These are phyloP conservation scores for Colletotrichum lentis DNA, from an alignment of 2,329 filamentous ascomycete genomes.

Conservation along the genomic window DNA sequence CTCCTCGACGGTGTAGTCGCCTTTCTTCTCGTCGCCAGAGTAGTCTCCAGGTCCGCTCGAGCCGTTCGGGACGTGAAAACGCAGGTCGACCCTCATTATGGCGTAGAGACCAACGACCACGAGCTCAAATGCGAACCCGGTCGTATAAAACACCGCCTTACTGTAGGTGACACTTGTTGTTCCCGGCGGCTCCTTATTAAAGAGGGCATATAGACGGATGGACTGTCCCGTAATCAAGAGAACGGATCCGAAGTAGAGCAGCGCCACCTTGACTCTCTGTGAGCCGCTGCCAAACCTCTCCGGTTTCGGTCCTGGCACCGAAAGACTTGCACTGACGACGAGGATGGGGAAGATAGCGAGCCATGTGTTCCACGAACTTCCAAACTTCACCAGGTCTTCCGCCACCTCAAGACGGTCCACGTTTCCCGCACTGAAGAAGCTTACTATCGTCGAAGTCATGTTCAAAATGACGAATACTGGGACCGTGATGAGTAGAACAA, in stretches of 20 bases:
- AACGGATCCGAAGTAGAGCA: constrained; percentile 41
- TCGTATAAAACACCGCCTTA: constrained; percentile 48
- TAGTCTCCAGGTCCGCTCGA: constrained; percentile 43
- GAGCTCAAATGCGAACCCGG: constrained; percentile 47
- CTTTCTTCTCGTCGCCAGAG: constrained; percentile 32
- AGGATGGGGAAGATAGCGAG: constrained; percentile 41
- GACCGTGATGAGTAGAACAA: constrained; percentile 43
- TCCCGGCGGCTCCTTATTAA: constrained; percentile 41
- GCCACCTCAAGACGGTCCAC: constrained; percentile 29
- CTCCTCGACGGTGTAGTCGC: constrained; percentile 31
- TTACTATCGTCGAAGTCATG: constrained; percentile 43
- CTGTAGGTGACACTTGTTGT: constrained; percentile 44
- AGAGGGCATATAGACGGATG: constrained; percentile 42
- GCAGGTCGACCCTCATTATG: constrained; percentile 43
- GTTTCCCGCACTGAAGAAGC: constrained; percentile 41
- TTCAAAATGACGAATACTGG: constrained; percentile 46
- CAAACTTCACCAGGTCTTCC: constrained; percentile 39
- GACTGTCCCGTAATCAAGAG: constrained; percentile 39
- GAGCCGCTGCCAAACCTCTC: constrained; percentile 47
- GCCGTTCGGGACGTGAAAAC: constrained; percentile 46
- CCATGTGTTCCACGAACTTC: constrained; percentile 40
- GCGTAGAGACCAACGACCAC: constrained; percentile 43
- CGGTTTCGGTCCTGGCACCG: constrained; percentile 43
- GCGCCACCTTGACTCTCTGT: constrained; percentile 43
- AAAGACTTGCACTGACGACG: constrained; percentile 40